Base-by-base conservation (phyloP, 2,329 filamentous ascomycete genomes). In the Xenoacremonium recifei region DNA sequence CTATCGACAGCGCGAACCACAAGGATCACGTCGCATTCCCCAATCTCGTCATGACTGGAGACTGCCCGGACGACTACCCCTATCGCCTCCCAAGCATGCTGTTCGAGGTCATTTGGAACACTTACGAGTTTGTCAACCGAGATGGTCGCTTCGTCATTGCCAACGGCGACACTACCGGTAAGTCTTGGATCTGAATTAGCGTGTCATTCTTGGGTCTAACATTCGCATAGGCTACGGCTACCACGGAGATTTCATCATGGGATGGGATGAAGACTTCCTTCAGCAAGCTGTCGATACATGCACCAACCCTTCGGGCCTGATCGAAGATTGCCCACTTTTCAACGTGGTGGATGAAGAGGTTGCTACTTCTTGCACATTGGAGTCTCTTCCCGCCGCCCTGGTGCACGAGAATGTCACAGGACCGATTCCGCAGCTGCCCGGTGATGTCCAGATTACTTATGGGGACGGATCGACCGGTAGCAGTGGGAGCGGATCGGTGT, bases 21-120 rank as follows among this genome's bases (percentile, higher is more conserved):
- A 73, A 72, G 62, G 69, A 69, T 49, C 81, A 96, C 61, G 77
- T 96, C 48, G 85, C 85, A 4, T 96, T 90, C 63, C 89, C 89
- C 1, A 76, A 80, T 53, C 71, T 85, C 11, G 84, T 95, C 55
- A 87, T 88, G 68, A 80, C 80, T 50, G 90, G 91, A 21, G 72
- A 71, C 27, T 96, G 90, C 66, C 89, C 90, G 1, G 61, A 77
- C 2, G 82, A 74, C 7, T 90, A 81, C 59, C 76, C 82, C 11
- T 75, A 74, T 15, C 84, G 87, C 42, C 64, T 93, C 18, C 82
- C 86, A 3, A 84, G 84, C 47, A 74, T 96, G 35, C 85, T 95
- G 64, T 96, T 77, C 62, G 89, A 96, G 71, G 89, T 85, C 23
- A 95, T 95, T 63, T 95, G 83, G 79, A 71, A 84, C 60, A 93